Base-by-base conservation (phyloP, 805 yeast species). In the Wickerhamiella cacticola region DNA sequence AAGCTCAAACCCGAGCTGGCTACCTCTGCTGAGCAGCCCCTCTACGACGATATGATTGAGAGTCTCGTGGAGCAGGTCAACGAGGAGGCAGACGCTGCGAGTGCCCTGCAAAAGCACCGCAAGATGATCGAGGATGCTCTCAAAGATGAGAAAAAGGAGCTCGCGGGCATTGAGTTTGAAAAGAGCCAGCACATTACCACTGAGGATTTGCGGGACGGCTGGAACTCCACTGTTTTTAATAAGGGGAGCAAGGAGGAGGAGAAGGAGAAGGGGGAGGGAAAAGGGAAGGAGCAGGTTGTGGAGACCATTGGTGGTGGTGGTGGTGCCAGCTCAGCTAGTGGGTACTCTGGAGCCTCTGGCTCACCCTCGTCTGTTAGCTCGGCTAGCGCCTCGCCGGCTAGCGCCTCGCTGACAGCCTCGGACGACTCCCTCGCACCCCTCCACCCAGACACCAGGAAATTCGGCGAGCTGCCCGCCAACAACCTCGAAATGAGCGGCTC, bases 31-130 rank as follows among this genome's bases (percentile, higher is more conserved):
- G 60, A 59, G 39, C 65, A 59, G 50, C 68, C 68, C 19, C 74
- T 87, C 1, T 88, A 84, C 60, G 82, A 81, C 60, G 96, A 87
- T 59, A 88, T 89, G 96, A 78, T 89, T 44, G 94, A 83, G 62
- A 94, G 86, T 62, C 71, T 94, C 56, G 74, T 89, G 56, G 73
- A 73, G n/a, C 95, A 86, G 61, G 69, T 88, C 53, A 74, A 71
- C 41, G 74, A 71, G 15, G 92, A 85, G 56, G 73, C 52, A 42
- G 16, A 54, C 60, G 22, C 21, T 63, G 64, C 48, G 68, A 73
- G 61, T 52, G 46, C 60, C 7, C 15, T 76, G 33, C 60, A 66
- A 48, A 77, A 71, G 46, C 96, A 89, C 65, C 70, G 85, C 50
- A 65, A 66, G 29, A 52, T 55, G 59, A 58, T 58, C 35, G 48